phyloP scores from a whole-genome alignment of 352 stramenopile genomes.

The Globisporangium nagaii region DNA sequence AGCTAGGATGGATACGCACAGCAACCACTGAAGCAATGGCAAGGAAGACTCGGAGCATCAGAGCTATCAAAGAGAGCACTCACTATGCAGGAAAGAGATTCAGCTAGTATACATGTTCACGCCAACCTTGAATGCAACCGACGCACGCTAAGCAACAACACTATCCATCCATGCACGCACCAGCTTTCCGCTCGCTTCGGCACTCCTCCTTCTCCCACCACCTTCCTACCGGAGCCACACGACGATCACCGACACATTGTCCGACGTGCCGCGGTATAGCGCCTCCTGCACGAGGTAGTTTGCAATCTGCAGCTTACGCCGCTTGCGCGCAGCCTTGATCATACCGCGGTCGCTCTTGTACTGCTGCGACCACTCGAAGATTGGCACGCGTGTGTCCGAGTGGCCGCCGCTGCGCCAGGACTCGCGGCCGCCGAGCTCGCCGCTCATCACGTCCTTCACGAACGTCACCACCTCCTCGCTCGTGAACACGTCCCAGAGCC shows the following conservation, averaged over 20 bases:
- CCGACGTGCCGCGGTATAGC: slow-evolving; percentile 82
- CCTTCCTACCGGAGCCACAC: slow-evolving; percentile 77
- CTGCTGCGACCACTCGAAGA: slow-evolving; percentile 89
- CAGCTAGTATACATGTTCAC: no score
- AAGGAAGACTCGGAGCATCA: no score
- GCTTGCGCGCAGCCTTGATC: slow-evolving; percentile 84
- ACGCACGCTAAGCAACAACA: no score
- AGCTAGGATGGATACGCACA: no score
- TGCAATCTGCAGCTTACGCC: slow-evolving; percentile 88
- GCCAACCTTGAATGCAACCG: no score
- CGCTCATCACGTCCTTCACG: slow-evolving; percentile 85
- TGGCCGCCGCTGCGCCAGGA: slow-evolving; percentile 76
- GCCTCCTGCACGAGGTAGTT: slow-evolving; percentile 91
- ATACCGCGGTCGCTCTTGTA: slow-evolving; percentile 87
- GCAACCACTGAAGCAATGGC: no score
- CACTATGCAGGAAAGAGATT: no score
- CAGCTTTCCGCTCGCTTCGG: no score
- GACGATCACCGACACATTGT: slow-evolving; percentile 91
- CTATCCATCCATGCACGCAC: no score
- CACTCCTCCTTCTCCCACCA: no score
- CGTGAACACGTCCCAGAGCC: slow-evolving; percentile 92
- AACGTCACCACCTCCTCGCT: slow-evolving; percentile 90
- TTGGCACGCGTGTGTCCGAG: slow-evolving; percentile 78
- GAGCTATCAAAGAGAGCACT: no score
- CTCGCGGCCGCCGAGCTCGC: slow-evolving; percentile 72